These are phyloP conservation scores for Elsinoe fawcettii DNA, from an alignment of 2,329 filamentous ascomycete genomes.

Conservation along the genomic window DNA sequence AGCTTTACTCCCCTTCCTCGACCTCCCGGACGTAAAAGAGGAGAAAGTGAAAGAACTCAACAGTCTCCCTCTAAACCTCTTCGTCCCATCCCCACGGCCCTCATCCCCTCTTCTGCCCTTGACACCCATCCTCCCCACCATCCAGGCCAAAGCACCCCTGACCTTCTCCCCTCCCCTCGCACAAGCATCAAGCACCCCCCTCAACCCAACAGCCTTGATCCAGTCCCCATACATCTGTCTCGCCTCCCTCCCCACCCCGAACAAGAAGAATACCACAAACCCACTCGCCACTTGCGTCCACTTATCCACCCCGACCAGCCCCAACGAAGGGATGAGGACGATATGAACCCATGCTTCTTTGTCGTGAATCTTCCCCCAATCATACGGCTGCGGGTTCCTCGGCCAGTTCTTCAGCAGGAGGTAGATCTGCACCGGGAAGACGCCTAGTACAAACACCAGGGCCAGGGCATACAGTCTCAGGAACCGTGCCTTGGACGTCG, in stretches of 20 bases:
- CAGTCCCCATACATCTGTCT: slow-evolving; percentile 43
- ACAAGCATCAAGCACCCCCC: neutral
- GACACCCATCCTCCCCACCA: neutral
- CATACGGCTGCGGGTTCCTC: slow-evolving; percentile 26
- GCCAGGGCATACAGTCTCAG: slow-evolving; percentile 54
- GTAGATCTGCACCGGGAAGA: slow-evolving; percentile 48
- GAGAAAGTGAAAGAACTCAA: neutral
- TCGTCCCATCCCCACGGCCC: neutral
- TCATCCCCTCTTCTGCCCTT: neutral
- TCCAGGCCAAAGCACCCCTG: neutral
- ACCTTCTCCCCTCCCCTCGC: neutral
- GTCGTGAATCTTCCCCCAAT: slow-evolving; percentile 48
- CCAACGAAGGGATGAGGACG: slow-evolving; percentile 39
- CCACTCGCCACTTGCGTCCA: slow-evolving; percentile 51
- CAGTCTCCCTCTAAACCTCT: neutral
- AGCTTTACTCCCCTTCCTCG: neutral
- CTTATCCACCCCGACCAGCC: slow-evolving; percentile 45
- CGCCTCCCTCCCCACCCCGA: slow-evolving; percentile 57
- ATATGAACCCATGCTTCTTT: slow-evolving; percentile 42
- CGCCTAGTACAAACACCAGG: slow-evolving; percentile 40
- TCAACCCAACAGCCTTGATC: neutral
- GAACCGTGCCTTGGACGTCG: slow-evolving; percentile 53
- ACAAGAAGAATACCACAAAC: slow-evolving; percentile 53
- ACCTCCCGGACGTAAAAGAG: neutral
- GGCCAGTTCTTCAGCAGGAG: slow-evolving; percentile 40